These are phyloP conservation scores for Neurospora cerealis DNA, from an alignment of 495 filamentous ascomycete species.

Conservation along the genomic window DNA sequence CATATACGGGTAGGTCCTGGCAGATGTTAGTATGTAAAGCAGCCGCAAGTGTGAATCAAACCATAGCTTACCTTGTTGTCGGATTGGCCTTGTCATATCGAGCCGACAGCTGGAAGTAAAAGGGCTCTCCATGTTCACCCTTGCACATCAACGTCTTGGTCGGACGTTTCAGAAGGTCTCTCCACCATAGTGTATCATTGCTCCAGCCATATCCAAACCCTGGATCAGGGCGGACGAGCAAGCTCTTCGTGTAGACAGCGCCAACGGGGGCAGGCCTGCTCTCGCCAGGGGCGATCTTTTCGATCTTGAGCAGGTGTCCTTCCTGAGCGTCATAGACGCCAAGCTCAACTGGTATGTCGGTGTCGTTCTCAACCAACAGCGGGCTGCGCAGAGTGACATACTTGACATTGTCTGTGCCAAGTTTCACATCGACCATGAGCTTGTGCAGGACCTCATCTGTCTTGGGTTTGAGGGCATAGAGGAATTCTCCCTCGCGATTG, in stretches of 20 bases:
- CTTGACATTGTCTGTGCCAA: conserved; percentile 90
- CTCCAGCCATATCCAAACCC: conserved; percentile 97
- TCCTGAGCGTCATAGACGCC: conserved; percentile 86
- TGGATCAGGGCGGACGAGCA: conserved; percentile 88
- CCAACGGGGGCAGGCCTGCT: conserved; percentile 86
- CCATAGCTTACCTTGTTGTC: conserved; percentile 47
- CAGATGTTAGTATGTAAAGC: conserved; percentile 16
- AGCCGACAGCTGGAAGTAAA: conserved; percentile 93
- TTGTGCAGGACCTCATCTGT: conserved; percentile 70
- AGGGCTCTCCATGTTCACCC: conserved; percentile 75
- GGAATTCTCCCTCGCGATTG: conserved; percentile 81
- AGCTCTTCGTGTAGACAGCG: conserved; percentile 78
- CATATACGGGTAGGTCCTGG: conserved; percentile 86
- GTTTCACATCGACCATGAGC: conserved; percentile 81
- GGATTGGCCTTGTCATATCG: conserved; percentile 72
- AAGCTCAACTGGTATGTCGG: conserved; percentile 89
- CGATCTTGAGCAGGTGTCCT: conserved; percentile 89
- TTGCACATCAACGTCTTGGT: conserved; percentile 79
- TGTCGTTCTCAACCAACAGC: conserved; percentile 93
- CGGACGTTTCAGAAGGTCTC: conserved; percentile 72
- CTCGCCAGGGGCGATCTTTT: conserved; percentile 92
- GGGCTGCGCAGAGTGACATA: conserved; percentile 95
- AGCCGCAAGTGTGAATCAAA: background rate
- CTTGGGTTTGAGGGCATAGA: conserved; percentile 81
- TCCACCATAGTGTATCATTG: conserved; percentile 80